These are phyloP conservation scores for Hyphopichia pseudoburtonii DNA, from an alignment of 1,139 yeast species.

Conservation along the genomic window DNA sequence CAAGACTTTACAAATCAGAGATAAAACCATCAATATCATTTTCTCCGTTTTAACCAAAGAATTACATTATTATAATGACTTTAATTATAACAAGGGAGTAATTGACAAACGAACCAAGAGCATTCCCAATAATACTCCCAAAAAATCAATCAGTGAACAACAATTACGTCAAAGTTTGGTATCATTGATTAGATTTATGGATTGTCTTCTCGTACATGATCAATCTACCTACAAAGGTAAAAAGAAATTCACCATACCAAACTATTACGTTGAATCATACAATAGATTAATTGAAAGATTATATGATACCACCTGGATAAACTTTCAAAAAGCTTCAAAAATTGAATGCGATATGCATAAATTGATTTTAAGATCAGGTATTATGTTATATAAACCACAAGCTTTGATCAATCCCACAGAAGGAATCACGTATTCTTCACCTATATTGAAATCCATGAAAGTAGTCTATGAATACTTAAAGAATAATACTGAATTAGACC, in stretches of 20 bases:
- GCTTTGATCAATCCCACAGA: constrained; percentile 20
- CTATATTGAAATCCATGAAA: constrained; percentile 22
- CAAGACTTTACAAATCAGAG: constrained; percentile 18
- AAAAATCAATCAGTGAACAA: constrained; percentile 20
- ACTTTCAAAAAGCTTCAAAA: constrained; percentile 10
- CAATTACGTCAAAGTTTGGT: constrained; percentile 21
- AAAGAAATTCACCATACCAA: constrained; percentile 17
- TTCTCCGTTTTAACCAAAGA: constrained; percentile 35
- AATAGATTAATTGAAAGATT: constrained; percentile 25
- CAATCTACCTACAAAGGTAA: constrained; percentile 11
- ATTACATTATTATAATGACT: constrained; percentile 34
- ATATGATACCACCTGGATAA: constrained; percentile 26
- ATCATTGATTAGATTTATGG: constrained; percentile 19
- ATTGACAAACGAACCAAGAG: constrained; percentile 12
- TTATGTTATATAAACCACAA: constrained; percentile 30
- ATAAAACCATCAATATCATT: constrained; percentile 28
- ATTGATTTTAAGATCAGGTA: constrained; percentile 28
- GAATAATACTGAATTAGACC: constrained; percentile 12
- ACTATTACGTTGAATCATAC: constrained; percentile 24
- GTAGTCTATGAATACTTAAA: constrained; percentile 20
- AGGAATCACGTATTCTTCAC: constrained; percentile 15
- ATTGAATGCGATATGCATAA: constrained; percentile 21
- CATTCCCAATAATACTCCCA: constrained; percentile 20
- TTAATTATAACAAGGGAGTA: constrained; percentile 23
- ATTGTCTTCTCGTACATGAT: constrained; percentile 21